Conservation (phyloP, 768 basidiomycete species). For the Cubamyces sp. region DNA sequence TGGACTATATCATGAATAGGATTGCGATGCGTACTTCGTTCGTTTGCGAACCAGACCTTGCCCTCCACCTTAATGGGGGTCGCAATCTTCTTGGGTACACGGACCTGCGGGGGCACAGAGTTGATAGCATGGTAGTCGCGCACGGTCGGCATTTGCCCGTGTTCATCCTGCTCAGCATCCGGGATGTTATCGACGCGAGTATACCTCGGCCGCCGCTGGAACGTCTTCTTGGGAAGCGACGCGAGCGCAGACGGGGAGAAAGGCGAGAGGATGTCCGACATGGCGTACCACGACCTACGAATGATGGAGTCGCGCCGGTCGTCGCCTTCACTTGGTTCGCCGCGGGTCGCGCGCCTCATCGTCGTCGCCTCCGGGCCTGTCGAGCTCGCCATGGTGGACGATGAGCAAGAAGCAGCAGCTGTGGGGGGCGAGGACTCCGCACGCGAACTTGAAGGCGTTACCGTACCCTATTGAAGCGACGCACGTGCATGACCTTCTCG, state of each 20-base stretch:
- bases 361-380: background rate
- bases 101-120: constrained; percentile 60
- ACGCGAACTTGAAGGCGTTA: constrained; percentile 11
- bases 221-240: constrained; percentile 46
- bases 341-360: background rate
- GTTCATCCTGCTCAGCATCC: constrained; percentile 51
- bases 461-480: constrained; percentile 13
- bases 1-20: constrained; percentile 24
- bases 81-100: constrained; percentile 81
- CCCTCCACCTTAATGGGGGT: constrained; percentile 87
- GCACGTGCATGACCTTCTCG: constrained; percentile 12
- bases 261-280: constrained; percentile 61
- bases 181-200: constrained; percentile 78
- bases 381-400: constrained; percentile 19
- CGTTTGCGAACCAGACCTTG: constrained; percentile 98
- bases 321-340: constrained; percentile 20
- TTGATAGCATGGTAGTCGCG: constrained; percentile 80
- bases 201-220: constrained; percentile 49
- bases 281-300: constrained; percentile 63
- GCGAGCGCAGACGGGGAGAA: constrained; percentile 70
- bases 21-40: constrained; percentile 63
- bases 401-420: constrained; percentile 9
- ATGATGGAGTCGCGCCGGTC: constrained; percentile 41
- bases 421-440: constrained; percentile 9
- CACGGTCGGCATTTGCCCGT: constrained; percentile 61